phyloP scores from a whole-genome alignment of 2,329 filamentous ascomycete genomes.

The Xylariaceae sp. region DNA sequence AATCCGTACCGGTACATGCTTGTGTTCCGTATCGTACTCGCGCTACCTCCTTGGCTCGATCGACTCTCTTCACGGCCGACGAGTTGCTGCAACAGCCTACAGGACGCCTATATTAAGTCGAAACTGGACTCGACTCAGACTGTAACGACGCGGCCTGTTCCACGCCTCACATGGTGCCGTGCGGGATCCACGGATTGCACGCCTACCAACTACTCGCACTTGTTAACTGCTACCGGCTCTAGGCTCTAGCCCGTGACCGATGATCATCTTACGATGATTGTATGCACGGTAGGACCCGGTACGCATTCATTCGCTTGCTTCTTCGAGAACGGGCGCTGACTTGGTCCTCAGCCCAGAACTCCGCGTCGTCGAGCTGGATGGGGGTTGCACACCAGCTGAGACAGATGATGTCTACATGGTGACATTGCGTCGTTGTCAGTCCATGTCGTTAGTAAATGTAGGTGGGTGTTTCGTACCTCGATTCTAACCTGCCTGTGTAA shows the following conservation, averaged over 20 bases:
- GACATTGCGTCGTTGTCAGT: conserved; percentile 13
- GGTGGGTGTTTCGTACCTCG: not conserved
- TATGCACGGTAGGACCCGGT: not conserved
- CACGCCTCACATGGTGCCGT: not conserved
- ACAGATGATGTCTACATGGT: conserved; percentile 11
- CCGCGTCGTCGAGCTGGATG: not conserved
- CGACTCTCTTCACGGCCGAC: not conserved
- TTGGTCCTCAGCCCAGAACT: not conserved
- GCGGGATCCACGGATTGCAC: not conserved
- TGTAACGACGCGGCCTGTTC: not conserved
- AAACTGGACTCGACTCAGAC: not conserved
- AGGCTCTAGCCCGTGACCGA: not conserved
- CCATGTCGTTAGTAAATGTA: not conserved
- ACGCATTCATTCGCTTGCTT: not conserved
- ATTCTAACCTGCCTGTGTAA: not conserved
- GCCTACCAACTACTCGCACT: too few species aligned
- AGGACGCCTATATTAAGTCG: too few species aligned
- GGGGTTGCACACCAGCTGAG: conserved; percentile 17
- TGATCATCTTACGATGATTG: not conserved
- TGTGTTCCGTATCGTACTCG: too few species aligned
- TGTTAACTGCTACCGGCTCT: too few species aligned
- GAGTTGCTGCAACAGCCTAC: too few species aligned
- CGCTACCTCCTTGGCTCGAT: not conserved
- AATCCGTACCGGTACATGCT: not conserved
- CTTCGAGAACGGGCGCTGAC: not conserved